These are phyloP conservation scores for Phytopythium kandeliae DNA, from an alignment of 352 stramenopile species.

Conservation along the genomic window DNA sequence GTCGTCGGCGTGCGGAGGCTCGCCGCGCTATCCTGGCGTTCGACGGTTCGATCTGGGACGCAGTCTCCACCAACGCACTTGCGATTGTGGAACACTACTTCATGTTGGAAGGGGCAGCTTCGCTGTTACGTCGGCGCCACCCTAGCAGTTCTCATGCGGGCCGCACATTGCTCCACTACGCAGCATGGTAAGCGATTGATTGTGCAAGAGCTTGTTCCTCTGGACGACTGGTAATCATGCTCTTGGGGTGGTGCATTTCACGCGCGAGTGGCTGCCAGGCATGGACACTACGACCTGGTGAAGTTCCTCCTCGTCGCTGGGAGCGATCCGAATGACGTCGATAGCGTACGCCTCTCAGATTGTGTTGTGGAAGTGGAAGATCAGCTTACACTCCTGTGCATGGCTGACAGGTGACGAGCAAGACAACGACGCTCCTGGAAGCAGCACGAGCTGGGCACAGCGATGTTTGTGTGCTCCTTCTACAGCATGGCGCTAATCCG, in stretches of 20 bases:
- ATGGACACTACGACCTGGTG: conserved; percentile 21
- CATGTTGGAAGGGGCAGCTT: conserved; percentile 44
- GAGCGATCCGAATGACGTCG: conserved; percentile 41
- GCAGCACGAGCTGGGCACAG: conserved; percentile 46
- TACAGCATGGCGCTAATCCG: conserved; percentile 36
- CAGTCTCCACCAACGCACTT: conserved; percentile 32
- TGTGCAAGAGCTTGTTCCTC: not conserved
- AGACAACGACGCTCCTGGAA: conserved; percentile 54
- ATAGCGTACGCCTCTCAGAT: conserved; percentile 26
- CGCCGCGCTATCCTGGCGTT: conserved; percentile 52
- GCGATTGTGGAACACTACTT: conserved; percentile 57
- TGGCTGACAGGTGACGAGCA: conserved; percentile 27
- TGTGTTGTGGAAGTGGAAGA: not conserved
- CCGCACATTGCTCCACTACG: conserved; percentile 56
- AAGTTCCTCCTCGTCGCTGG: conserved; percentile 40
- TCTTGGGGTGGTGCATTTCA: not conserved
- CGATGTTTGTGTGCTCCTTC: conserved; percentile 37
- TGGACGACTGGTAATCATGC: not conserved
- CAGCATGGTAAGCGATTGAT: conserved; percentile 34
- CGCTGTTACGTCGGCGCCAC: conserved; percentile 34
- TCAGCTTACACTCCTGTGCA: not conserved
- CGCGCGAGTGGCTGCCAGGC: conserved; percentile 12
- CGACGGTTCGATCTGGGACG: conserved; percentile 48
- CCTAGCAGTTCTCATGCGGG: conserved; percentile 41
- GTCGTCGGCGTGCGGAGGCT: conserved; percentile 45